A percentile compares a stretch with the other conserved stretches of the same genome.
Conservation (phyloP, 2,329 filamentous ascomycete species). For the Colletotrichum navitas region DNA sequence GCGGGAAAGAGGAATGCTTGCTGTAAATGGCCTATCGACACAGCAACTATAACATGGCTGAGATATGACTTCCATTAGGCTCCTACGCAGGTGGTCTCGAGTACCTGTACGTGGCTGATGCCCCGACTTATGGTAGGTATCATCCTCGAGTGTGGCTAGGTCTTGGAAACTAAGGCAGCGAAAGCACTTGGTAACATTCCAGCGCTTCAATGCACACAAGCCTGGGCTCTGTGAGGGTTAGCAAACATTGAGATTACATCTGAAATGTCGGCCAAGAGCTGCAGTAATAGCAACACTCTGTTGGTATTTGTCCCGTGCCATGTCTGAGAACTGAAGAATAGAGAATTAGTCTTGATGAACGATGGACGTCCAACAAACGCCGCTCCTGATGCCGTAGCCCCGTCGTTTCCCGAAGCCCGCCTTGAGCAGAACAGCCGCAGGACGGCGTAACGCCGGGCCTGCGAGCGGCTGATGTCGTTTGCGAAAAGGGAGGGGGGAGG, state of each 20-base stretch:
- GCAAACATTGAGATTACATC: not conserved
- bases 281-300: not conserved
- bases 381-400: slow-evolving; percentile 11
- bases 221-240: not conserved
- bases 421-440: slow-evolving; percentile 1
- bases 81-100: not conserved
- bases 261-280: not conserved
- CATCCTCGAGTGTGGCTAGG: slow-evolving; percentile 15
- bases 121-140: not conserved
- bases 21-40: not conserved
- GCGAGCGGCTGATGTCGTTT: slow-evolving; percentile 5
- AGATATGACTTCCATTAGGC: not conserved
- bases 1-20: not conserved
- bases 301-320: not conserved
- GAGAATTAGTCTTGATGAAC: not conserved
- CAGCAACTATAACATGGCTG: not conserved
- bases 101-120: not conserved
- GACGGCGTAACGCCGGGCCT: slow-evolving; percentile 32
- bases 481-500: slow-evolving; percentile 8
- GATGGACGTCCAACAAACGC: not conserved
- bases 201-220: slow-evolving; percentile 1
- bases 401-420: slow-evolving; percentile 16
- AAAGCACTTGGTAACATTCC: slow-evolving; percentile 15
- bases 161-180: not conserved
- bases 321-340: not conserved